Percentiles rank a stretch among this genome's conserved stretches.
Evolutionary conservation across 2,329 filamentous ascomycete genomes (phyloP).

Genomic region (Thermothelomyces thermophilus): DNA sequence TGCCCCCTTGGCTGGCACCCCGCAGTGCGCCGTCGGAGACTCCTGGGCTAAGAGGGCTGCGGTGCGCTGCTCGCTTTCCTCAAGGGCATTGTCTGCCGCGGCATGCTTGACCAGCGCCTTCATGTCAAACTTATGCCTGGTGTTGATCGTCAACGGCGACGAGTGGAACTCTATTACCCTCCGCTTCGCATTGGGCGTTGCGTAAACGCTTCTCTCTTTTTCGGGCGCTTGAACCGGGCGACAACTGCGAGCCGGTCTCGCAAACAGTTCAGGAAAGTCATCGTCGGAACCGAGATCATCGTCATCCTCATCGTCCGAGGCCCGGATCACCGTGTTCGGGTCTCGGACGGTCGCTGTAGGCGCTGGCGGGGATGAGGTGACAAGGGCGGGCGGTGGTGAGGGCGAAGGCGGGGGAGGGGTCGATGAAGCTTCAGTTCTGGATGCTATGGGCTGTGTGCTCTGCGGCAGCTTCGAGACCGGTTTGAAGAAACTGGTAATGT

Average conservation of each 20-base stretch:
- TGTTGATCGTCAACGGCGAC: slow-evolving; percentile 45
- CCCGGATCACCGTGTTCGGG: slow-evolving; percentile 55
- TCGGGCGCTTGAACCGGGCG: slow-evolving; percentile 5
- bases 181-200: slow-evolving; percentile 43
- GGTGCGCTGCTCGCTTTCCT: slow-evolving; percentile 46
- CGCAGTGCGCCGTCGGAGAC: slow-evolving; percentile 17
- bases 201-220: slow-evolving; percentile 22
- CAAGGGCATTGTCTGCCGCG: slow-evolving; percentile 51
- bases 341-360: slow-evolving; percentile 29
- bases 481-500: slow-evolving; percentile 37
- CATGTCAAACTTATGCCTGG: slow-evolving; percentile 58
- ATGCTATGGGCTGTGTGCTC: slow-evolving; percentile 9
- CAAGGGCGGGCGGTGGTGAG: slow-evolving; percentile 1
- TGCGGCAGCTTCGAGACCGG: slow-evolving; percentile 19
- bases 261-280: slow-evolving; percentile 33
- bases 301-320: slow-evolving; percentile 66
- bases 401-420: slow-evolving; percentile 11
- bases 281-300: slow-evolving; percentile 52
- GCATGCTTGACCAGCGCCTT: slow-evolving; percentile 55
- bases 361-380: slow-evolving; percentile 21
- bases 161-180: slow-evolving; percentile 35
- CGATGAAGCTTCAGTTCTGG: background rate
- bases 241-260: slow-evolving; percentile 3
- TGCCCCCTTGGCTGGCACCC: slow-evolving; percentile 5
- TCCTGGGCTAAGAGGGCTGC: slow-evolving; percentile 31